A percentile compares a stretch with the other conserved stretches of the same genome.
Conservation (phyloP, 257 asterid genomes). For the Asclepias syriaca region DNA sequence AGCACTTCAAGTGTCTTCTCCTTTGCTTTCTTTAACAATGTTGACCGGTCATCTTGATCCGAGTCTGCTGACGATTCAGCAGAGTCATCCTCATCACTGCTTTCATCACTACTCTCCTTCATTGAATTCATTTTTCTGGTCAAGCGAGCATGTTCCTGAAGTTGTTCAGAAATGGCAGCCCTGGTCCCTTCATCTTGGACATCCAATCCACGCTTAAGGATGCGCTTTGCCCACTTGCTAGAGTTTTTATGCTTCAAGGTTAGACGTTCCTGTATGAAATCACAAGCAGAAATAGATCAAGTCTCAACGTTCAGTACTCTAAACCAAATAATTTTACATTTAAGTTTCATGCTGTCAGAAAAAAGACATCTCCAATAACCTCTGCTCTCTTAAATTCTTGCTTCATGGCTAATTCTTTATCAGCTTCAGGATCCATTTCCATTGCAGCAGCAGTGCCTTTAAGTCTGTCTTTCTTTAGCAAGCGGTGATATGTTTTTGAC, state of each 20-base stretch:
- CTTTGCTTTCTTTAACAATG: slow-evolving; percentile 61
- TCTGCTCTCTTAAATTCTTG: slow-evolving; percentile 78
- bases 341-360: background rate
- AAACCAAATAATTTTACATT: background rate
- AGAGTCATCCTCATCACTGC: slow-evolving; percentile 63
- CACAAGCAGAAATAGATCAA: slow-evolving; percentile 3
- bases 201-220: slow-evolving; percentile 63
- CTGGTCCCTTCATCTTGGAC: slow-evolving; percentile 84
- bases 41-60: slow-evolving; percentile 41
- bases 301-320: background rate
- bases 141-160: slow-evolving; percentile 65
- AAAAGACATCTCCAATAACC: slow-evolving; percentile 35
- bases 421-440: slow-evolving; percentile 81
- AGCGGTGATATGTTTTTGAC: slow-evolving; percentile 80
- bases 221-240: slow-evolving; percentile 81
- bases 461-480: slow-evolving; percentile 60
- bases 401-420: slow-evolving; percentile 70
- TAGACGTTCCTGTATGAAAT: slow-evolving; percentile 71
- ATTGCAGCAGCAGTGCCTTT: slow-evolving; percentile 45
- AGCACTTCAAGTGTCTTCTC: slow-evolving; percentile 56
- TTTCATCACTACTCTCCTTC: slow-evolving; percentile 75
- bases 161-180: slow-evolving; percentile 80
- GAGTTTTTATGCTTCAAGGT: slow-evolving; percentile 78
- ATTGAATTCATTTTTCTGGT: slow-evolving; percentile 77
- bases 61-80: slow-evolving; percentile 53